Evolutionary conservation across 1,139 yeast species (phyloP), one percentile per base, ranked within the genome.

Genomic region (Geotrichum candidum): DNA sequence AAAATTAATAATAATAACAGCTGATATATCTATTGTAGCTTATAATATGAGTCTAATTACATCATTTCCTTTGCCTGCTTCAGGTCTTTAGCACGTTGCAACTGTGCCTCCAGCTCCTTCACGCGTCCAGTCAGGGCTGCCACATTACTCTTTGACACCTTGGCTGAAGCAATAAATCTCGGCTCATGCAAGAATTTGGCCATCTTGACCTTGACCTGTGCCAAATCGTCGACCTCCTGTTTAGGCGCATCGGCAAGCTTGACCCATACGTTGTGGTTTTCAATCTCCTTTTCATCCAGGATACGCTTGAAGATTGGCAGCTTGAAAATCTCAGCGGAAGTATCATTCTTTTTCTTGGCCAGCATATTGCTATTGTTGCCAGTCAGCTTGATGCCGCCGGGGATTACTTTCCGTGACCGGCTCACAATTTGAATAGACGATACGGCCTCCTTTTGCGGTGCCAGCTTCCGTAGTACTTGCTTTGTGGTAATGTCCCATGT

Each of bases 401-500:
- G 45, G 51, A 25, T 15, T 2, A 31, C 48, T 15, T 48, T 50
- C 22, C 35, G 54, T 18, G 45, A 50, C 13, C 61, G 55, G 15
- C 54, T 46, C 11, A 62, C 50, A 41, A 62, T 57, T 41, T 57
- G 59, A 6, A 65, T 53, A 4, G 65, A 61, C 46, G 61, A 52
- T 33, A 61, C 60, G 25, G 67, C 65, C 58, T 62, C 74, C 53
- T 65, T 68, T 59, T 86, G 78, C 29, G 85, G 83, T 61, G 86
- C 84, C 65, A 88, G 79, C 31, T 85, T 82, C 69, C 86, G 85
- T 31, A 86, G 77, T 25, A 88, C 85, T 76, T 94, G 98, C 69
- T 84, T 84, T 1, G 97, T 87, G 6, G 84, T 83, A 9, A 88
- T 79, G 72, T 92, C 97, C 69, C 88, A 81, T 0, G 87, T 81